Evolutionary conservation across 2,329 filamentous ascomycete species (phyloP), one percentile per base, ranked within the genome.

Genomic region (Colletotrichum sp.): DNA sequence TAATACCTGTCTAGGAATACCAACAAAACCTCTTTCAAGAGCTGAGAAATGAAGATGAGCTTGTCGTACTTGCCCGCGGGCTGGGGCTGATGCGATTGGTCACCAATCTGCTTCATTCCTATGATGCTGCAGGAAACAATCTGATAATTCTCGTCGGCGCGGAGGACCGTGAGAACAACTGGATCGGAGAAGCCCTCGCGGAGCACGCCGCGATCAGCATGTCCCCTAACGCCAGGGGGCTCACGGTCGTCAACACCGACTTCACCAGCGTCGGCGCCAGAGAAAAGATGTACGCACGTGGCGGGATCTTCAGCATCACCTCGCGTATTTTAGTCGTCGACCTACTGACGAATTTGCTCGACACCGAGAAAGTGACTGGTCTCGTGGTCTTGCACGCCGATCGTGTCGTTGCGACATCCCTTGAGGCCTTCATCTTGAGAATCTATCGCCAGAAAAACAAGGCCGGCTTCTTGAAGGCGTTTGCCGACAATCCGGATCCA

Each of bases 401-500:
- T 77, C 93, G 93, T 77, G 92, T 98, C 36, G 87, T 96, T 28
- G 95, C 96, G 16, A 98, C 96, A 1, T 97, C 96, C 2, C 87
- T 96, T 4, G 97, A 99, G 84, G 96, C 97, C 8, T 99, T 99
- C 84, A 98, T 99, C 77, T 88, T 99, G 75, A 92, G 97, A 52
- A 95, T 98, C 71, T 99, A 96, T 83, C 92, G 97, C 76, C 96
- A 99, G 85, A 95, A 95, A 88, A 99, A 99, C 85, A 98, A 98
- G 87, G 89, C 86, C 36, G 97, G 97, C 39, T 99, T 99, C 80
- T 88, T 99, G 36, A 99, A 99, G 82, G 97, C 97, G 15, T 98
- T 99, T 82, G 97, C 96, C 0, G 97, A 99, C 83, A 95, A 93
- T 39, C 96, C 97, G 0, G 96, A 99, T 82, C 94, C 96, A 0